Percentiles rank a stretch among this genome's conserved stretches.
phyloP scores from a whole-genome alignment of 164 flowering plant species.

The Chloranthus sessilifolius region DNA sequence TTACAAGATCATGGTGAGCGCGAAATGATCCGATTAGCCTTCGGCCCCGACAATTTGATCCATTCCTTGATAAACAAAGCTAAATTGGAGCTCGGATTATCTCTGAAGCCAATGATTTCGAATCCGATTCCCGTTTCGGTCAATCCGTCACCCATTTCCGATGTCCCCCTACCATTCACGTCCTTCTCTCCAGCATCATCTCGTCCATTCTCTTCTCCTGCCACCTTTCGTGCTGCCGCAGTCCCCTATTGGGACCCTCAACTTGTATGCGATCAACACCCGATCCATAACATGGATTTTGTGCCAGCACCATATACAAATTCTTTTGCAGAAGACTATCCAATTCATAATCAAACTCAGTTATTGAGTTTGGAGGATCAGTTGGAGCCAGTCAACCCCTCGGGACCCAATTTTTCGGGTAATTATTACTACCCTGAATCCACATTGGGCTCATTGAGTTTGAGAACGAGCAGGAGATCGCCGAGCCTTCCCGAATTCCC shows the following conservation, averaged over 20 bases:
- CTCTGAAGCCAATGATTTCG: slow-evolving; percentile 16
- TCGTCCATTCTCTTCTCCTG: slow-evolving; percentile 28
- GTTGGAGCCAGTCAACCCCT: slow-evolving; percentile 26
- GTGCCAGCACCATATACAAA: slow-evolving; percentile 26
- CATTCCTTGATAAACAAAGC: slow-evolving; percentile 35
- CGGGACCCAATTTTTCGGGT: slow-evolving; percentile 18
- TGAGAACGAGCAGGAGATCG: slow-evolving; percentile 30
- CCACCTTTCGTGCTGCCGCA: slow-evolving; percentile 17
- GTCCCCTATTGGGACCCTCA: slow-evolving; percentile 48
- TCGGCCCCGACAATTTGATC: slow-evolving; percentile 45
- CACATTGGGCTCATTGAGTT: slow-evolving; percentile 24
- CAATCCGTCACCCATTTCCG: slow-evolving; percentile 24
- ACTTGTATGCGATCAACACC: slow-evolving; percentile 24
- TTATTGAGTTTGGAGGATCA: slow-evolving; percentile 47
- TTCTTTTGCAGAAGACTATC: slow-evolving; percentile 29
- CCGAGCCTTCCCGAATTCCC: slow-evolving; percentile 36
- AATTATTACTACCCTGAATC: slow-evolving; percentile 36
- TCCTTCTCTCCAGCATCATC: slow-evolving; percentile 43
- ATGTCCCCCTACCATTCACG: slow-evolving; percentile 33
- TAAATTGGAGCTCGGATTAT: slow-evolving; percentile 36
- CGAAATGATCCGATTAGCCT: slow-evolving; percentile 69
- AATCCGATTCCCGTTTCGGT: slow-evolving; percentile 24
- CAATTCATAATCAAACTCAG: slow-evolving; percentile 33
- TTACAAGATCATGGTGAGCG: slow-evolving; percentile 46
- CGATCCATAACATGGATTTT: slow-evolving; percentile 22